Evolutionary conservation across 768 basidiomycete genomes (phyloP).

Genomic region (Aureoboletus auriporus): DNA sequence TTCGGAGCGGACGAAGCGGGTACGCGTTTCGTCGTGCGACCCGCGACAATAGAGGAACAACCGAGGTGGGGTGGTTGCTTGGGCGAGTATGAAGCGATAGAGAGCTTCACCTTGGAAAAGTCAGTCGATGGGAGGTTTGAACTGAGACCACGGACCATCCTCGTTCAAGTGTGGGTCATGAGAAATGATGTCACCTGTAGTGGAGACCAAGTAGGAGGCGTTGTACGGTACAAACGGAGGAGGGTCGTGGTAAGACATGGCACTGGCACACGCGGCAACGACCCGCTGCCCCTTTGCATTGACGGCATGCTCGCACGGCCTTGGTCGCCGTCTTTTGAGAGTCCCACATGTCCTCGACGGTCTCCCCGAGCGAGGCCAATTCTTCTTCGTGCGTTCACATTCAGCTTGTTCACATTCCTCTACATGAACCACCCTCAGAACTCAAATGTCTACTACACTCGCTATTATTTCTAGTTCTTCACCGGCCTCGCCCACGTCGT

Average conservation of each 20-base stretch:
- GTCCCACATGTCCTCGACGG: no score
- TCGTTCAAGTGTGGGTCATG: slow-evolving; percentile 68
- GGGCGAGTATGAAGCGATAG: slow-evolving; percentile 67
- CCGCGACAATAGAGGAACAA: slow-evolving; percentile 49
- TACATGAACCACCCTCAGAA: slow-evolving; percentile 17
- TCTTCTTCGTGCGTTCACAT: slow-evolving; percentile 23
- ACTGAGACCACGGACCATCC: slow-evolving; percentile 41
- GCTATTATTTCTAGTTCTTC: slow-evolving; percentile 1
- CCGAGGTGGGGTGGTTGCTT: slow-evolving; percentile 43
- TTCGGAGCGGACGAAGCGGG: slow-evolving; percentile 39
- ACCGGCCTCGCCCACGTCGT: slow-evolving; percentile 6
- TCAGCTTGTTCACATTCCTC: not conserved
- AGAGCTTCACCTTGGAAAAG: slow-evolving; percentile 55
- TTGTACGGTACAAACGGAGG: slow-evolving; percentile 61
- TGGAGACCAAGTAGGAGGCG: slow-evolving; percentile 52
- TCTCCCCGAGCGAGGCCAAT: no score
- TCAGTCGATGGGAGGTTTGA: not conserved
- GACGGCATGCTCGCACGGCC: no score
- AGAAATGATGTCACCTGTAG: slow-evolving; percentile 53
- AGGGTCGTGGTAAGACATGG: slow-evolving; percentile 11
- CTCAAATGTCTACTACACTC: slow-evolving; percentile 11
- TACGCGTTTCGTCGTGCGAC: slow-evolving; percentile 50
- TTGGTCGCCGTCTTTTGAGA: no score
- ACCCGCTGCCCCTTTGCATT: no score
- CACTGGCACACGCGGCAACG: no score